Percentiles rank a stretch among this genome's conserved stretches.
Evolutionary conservation across 2,329 filamentous ascomycete species (phyloP).

Genomic region (Trichocomaceae sp.): DNA sequence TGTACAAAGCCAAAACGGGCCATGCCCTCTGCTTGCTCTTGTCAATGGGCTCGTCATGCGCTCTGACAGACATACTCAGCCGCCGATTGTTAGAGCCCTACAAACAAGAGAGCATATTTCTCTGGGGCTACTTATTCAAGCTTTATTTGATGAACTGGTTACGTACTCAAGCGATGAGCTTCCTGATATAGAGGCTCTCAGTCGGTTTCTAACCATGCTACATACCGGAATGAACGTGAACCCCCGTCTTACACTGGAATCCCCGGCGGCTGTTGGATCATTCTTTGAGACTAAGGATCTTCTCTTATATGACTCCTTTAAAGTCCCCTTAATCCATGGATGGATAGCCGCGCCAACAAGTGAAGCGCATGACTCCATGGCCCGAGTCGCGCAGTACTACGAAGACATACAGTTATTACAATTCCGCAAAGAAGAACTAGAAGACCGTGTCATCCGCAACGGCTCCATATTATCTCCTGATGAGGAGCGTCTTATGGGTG

Average conservation of each 20-base stretch:
- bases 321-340: conserved; percentile 81
- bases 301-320: conserved; percentile 83
- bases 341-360: conserved; percentile 71
- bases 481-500: conserved; percentile 65
- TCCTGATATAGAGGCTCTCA: conserved; percentile 82
- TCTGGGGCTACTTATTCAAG: conserved; percentile 75
- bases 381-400: conserved; percentile 71
- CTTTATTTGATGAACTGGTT: conserved; percentile 89
- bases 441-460: conserved; percentile 62
- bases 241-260: conserved; percentile 66
- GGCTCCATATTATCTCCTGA: conserved; percentile 62
- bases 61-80: conserved; percentile 59
- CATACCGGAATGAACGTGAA: conserved; percentile 99
- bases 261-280: conserved; percentile 51
- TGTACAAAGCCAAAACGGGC: conserved; percentile 88
- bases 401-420: conserved; percentile 87
- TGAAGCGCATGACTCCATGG: conserved; percentile 61
- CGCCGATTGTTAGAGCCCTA: conserved; percentile 70
- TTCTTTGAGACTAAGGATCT: conserved; percentile 88
- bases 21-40: conserved; percentile 84
- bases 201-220: conserved; percentile 76
- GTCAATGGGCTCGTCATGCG: conserved; percentile 88
- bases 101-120: conserved; percentile 80
- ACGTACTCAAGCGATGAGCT: conserved; percentile 64
- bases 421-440: conserved; percentile 82